Percentiles rank a stretch among this genome's conserved stretches.
phyloP scores from a whole-genome alignment of 495 filamentous ascomycete species.

The Articulospora tetracladia region DNA sequence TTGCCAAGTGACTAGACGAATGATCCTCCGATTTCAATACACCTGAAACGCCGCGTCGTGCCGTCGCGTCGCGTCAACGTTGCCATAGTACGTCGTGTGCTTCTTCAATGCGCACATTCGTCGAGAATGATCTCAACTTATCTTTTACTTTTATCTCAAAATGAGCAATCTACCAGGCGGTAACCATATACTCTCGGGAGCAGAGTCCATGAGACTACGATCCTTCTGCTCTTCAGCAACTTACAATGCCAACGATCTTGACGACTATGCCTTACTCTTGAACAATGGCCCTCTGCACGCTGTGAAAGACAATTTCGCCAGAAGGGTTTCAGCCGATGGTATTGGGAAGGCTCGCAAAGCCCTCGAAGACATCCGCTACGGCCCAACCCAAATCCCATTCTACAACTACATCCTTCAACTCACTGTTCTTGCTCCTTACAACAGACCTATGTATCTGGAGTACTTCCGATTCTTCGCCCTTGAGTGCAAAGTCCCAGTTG shows the following conservation, averaged over 20 bases:
- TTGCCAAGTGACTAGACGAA: no score
- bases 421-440: conserved; percentile 1
- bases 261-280: not conserved
- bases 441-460: not conserved
- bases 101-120: no score
- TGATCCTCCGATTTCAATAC: no score
- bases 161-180: not conserved
- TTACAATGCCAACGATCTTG: conserved; percentile 2
- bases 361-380: not conserved
- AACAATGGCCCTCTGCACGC: not conserved
- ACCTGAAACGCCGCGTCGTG: no score
- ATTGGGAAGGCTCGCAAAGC: not conserved
- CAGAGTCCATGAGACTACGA: not conserved
- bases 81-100: no score
- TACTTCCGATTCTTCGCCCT: conserved; percentile 1
- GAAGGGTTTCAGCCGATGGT: not conserved
- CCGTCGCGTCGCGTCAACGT: no score
- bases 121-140: no score
- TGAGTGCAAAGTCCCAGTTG: conserved; percentile 2
- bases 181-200: not conserved
- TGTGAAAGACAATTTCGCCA: not conserved
- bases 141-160: no score
- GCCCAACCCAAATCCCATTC: conserved; percentile 1
- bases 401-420: conserved; percentile 9
- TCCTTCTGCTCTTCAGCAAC: not conserved